A percentile compares a stretch with the other conserved stretches of the same genome.
phyloP scores from a whole-genome alignment of 148 eudicot genomes.

The Talinum fruticosum region DNA sequence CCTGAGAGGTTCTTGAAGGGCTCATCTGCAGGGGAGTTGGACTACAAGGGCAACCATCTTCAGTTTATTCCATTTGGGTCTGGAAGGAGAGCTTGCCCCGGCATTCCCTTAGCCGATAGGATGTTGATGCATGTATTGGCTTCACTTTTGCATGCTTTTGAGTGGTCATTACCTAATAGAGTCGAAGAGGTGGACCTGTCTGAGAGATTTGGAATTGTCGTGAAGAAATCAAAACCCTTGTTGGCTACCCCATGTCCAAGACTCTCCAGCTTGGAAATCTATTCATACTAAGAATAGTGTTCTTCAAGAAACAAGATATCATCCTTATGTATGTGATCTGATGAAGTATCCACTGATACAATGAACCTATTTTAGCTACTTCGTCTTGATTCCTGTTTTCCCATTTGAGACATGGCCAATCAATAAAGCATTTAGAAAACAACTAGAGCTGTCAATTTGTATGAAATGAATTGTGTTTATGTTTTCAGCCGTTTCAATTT shows the following conservation, averaged over 20 bases:
- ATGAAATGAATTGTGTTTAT: no score
- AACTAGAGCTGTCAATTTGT: no score
- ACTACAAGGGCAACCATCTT: slow-evolving; percentile 31
- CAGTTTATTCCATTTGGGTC: slow-evolving; percentile 44
- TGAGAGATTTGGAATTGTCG: slow-evolving; percentile 36
- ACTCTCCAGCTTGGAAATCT: slow-evolving; percentile 15
- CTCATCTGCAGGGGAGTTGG: slow-evolving; percentile 13
- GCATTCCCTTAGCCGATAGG: slow-evolving; percentile 36
- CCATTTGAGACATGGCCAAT: no score
- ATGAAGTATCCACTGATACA: no score
- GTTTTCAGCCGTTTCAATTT: no score
- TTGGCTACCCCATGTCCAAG: slow-evolving; percentile 30
- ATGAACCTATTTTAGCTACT: no score
- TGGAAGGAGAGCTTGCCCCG: slow-evolving; percentile 47
- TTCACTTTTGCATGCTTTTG: slow-evolving; percentile 36
- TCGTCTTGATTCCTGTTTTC: no score
- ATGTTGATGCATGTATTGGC: slow-evolving; percentile 31
- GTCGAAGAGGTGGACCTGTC: slow-evolving; percentile 30
- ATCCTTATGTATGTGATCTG: neutral
- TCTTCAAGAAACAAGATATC: neutral
- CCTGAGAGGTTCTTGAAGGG: slow-evolving; percentile 37
- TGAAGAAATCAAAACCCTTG: slow-evolving; percentile 33
- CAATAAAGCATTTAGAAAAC: no score
- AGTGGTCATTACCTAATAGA: slow-evolving; percentile 35
- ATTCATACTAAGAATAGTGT: neutral